Evolutionary conservation across 2,329 filamentous ascomycete genomes (phyloP).

Genomic region (Magnaporthiopsis poae): DNA sequence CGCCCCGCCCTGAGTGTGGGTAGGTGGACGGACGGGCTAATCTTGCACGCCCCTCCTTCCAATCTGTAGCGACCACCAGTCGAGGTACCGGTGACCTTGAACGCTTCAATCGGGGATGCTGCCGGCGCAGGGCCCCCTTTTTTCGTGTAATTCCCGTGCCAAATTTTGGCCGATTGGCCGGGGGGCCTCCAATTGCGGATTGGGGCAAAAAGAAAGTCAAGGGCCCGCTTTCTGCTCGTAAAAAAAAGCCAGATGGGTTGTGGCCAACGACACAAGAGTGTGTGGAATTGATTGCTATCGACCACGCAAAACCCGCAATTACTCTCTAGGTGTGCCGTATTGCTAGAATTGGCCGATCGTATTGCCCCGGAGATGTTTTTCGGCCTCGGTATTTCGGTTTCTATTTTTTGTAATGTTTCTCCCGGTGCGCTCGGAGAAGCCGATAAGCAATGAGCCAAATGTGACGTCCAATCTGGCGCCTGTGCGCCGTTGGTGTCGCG

Average conservation of each 20-base stretch:
- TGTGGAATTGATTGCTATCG: background rate
- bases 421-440: background rate
- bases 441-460: background rate
- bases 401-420: background rate
- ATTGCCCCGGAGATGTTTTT: too few relatives aligned
- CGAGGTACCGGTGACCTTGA: background rate
- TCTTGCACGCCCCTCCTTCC: background rate
- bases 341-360: background rate
- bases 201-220: background rate
- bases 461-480: background rate
- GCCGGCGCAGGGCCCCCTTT: background rate
- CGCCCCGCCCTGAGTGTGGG: too few relatives aligned
- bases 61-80: background rate
- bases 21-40: background rate
- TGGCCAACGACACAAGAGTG: background rate
- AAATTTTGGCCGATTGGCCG: background rate
- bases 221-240: background rate
- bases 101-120: background rate
- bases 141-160: background rate
- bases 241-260: background rate
- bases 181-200: background rate
- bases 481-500: background rate
- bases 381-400: background rate
- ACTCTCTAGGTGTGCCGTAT: background rate
- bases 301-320: background rate